A percentile compares a stretch with the other conserved stretches of the same genome.
phyloP scores from a whole-genome alignment of 352 stramenopile species.

The Thalassiosira hispida region DNA sequence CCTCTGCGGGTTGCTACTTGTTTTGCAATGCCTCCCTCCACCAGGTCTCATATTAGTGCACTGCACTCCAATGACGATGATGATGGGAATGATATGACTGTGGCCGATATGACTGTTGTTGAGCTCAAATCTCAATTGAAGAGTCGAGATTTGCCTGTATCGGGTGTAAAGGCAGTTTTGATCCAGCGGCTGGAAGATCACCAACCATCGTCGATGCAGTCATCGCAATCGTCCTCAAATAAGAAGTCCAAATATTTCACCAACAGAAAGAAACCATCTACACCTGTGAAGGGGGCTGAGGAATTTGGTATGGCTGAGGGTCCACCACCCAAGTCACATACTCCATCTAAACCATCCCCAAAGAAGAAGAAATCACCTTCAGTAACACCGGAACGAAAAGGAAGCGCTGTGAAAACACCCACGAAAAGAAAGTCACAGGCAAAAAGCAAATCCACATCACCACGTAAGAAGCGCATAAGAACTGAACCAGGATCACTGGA shows the following conservation, averaged over 20 bases:
- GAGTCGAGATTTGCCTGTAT: constrained; percentile 58
- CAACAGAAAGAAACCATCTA: background rate
- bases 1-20: background rate
- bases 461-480: constrained; percentile 39
- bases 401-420: background rate
- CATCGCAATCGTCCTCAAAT: background rate
- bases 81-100: constrained; percentile 31
- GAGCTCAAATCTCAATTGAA: constrained; percentile 75
- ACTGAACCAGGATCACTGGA: constrained; percentile 51
- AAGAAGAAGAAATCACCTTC: constrained; percentile 17
- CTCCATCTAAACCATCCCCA: constrained; percentile 1
- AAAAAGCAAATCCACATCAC: constrained; percentile 35
- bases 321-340: background rate
- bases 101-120: constrained; percentile 60
- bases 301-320: background rate
- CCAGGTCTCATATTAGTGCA: constrained; percentile 7
- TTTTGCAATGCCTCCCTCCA: constrained; percentile 29
- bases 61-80: constrained; percentile 4
- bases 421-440: constrained; percentile 20
- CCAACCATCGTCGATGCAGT: constrained; percentile 3
- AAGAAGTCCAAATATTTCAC: constrained; percentile 30
- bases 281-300: background rate
- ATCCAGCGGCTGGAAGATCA: constrained; percentile 58
- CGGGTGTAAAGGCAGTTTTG: constrained; percentile 71
- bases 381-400: constrained; percentile 10